phyloP scores from a whole-genome alignment of 202 grass and related monocot species.

The Eragrostis tef region DNA sequence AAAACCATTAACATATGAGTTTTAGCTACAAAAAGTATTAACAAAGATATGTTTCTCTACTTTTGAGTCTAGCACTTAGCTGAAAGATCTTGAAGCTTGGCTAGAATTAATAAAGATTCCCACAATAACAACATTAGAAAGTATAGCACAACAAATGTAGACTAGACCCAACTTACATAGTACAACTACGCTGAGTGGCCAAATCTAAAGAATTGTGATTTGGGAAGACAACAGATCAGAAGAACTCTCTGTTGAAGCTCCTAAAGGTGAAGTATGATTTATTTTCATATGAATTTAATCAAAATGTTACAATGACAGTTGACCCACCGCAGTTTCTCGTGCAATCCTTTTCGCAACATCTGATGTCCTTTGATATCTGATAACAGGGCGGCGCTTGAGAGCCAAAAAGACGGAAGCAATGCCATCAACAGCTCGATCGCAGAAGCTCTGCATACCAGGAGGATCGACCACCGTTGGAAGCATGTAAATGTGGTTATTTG shows the following conservation, averaged over 20 bases:
- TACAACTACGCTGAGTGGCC: constrained; percentile 22
- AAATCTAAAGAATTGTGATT: constrained; percentile 30
- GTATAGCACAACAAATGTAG: background rate
- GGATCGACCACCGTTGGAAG: constrained; percentile 75
- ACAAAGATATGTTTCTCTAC: constrained; percentile 8
- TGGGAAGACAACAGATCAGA: constrained; percentile 12
- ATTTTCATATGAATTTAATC: constrained; percentile 2
- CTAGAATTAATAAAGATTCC: background rate
- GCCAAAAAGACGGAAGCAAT: constrained; percentile 92
- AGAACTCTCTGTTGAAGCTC: constrained; percentile 1
- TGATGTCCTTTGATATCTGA: constrained; percentile 85
- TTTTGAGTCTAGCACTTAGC: background rate
- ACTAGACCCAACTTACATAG: background rate
- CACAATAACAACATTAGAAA: background rate
- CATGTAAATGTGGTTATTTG: constrained; percentile 87
- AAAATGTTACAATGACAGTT: constrained; percentile 14
- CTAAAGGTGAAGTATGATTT: background rate
- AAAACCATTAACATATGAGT: background rate
- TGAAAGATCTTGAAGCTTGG: constrained; percentile 1
- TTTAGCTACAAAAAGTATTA: background rate
- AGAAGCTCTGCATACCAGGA: constrained; percentile 72
- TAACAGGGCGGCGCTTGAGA: constrained; percentile 83
- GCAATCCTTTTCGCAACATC: constrained; percentile 92
- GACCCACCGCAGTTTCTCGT: constrained; percentile 85
- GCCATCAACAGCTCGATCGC: constrained; percentile 91